phyloP scores from a whole-genome alignment of 495 filamentous ascomycete genomes.

The Penicillium cataractarum region DNA sequence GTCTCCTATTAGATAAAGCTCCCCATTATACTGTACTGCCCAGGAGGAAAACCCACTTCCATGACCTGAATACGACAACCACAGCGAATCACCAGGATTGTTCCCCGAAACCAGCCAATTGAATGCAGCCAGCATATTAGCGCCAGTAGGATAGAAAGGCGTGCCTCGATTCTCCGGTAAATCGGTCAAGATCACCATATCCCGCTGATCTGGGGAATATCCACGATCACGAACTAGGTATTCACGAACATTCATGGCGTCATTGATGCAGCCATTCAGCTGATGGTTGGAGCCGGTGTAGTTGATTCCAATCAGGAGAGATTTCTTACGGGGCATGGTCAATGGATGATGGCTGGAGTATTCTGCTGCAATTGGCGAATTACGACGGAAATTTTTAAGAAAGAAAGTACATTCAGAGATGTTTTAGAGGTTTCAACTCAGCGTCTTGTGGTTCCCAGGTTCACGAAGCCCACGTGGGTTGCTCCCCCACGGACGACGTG shows the following conservation, averaged over 20 bases:
- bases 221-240: conserved; percentile 50
- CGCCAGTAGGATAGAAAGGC: conserved; percentile 55
- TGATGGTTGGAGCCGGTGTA: conserved; percentile 56
- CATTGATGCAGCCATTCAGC: conserved; percentile 60
- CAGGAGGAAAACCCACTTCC: conserved; percentile 41
- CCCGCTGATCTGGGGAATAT: conserved; percentile 49
- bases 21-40: not conserved
- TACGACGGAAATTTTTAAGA: too few relatives aligned
- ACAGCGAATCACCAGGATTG: conserved; percentile 50
- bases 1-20: not conserved
- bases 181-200: conserved; percentile 60
- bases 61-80: conserved; percentile 63
- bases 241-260: conserved; percentile 53
- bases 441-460: not conserved
- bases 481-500: not conserved
- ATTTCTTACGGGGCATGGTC: conserved; percentile 50
- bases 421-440: not conserved
- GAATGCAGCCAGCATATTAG: conserved; percentile 60
- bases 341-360: not conserved
- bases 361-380: too few relatives aligned
- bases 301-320: conserved; percentile 65
- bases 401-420: not conserved
- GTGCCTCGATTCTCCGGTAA: conserved; percentile 48
- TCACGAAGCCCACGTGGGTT: not conserved
- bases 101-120: conserved; percentile 59